Percentiles rank a stretch among this genome's conserved stretches.
Evolutionary conservation across 495 filamentous ascomycete species (phyloP).

Genomic region (Aspergillus steynii): DNA sequence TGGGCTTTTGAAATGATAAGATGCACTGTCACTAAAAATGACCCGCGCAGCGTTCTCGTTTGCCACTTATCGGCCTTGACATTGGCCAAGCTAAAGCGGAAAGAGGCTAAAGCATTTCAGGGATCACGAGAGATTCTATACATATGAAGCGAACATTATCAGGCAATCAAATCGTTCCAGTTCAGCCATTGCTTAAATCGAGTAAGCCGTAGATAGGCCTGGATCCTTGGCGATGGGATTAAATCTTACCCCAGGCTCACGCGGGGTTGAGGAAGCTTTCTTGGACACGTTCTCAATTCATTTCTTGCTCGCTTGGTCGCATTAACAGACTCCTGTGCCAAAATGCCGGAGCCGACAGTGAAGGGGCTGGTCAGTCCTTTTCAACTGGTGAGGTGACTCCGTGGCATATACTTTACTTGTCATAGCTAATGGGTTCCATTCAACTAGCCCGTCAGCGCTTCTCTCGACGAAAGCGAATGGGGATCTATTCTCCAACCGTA

Average conservation of each 20-base stretch:
- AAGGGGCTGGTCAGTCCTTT: background rate
- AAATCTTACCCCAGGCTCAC: background rate
- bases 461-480: background rate
- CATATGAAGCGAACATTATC: background rate
- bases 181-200: background rate
- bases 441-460: background rate
- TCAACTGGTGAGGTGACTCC: background rate
- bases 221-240: background rate
- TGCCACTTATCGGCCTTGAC: no score
- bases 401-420: background rate
- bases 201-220: background rate
- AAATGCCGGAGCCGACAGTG: background rate
- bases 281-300: background rate
- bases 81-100: no score
- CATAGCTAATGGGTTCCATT: background rate
- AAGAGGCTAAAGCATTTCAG: no score
- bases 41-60: no score
- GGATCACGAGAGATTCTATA: background rate
- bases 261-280: background rate
- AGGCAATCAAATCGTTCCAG: background rate
- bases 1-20: no score
- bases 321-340: background rate
- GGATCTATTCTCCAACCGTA: constrained; percentile 3
- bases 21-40: no score
- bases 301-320: background rate